Evolutionary conservation across 805 yeast species (phyloP).

Genomic region (Cyberlindnera misumaiensis): DNA sequence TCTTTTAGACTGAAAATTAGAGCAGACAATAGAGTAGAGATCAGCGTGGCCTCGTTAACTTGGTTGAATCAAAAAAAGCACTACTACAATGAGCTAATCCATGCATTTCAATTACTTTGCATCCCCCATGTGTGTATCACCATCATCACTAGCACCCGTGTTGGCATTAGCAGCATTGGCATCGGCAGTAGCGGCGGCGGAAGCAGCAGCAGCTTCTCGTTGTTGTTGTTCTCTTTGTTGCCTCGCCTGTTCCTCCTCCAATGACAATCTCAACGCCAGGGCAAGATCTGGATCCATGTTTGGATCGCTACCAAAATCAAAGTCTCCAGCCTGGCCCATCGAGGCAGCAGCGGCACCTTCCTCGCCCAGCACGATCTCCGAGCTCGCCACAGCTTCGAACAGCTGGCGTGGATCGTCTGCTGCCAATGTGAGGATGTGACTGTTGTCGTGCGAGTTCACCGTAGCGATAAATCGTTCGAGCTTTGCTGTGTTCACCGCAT

Average conservation of each 20-base stretch:
- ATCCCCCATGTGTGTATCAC: conserved; percentile 4
- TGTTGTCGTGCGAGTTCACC: conserved; percentile 66
- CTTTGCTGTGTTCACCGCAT: conserved; percentile 63
- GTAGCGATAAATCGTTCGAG: conserved; percentile 71
- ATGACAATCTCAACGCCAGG: conserved; percentile 84
- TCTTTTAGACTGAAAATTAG: too few relatives aligned
- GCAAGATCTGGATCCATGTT: conserved; percentile 96
- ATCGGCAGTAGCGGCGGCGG: conserved; percentile 11
- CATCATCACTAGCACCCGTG: conserved; percentile 1
- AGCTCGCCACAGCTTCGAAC: conserved; percentile 72
- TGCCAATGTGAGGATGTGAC: conserved; percentile 79
- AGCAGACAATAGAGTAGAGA: not conserved
- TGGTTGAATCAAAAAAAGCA: too few relatives aligned
- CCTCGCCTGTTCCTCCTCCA: conserved; percentile 91
- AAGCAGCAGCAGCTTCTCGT: conserved; percentile 5
- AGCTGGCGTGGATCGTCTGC: conserved; percentile 78
- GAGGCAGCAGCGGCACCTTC: conserved; percentile 41
- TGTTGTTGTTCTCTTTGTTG: conserved; percentile 57
- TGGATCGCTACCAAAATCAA: conserved; percentile 75
- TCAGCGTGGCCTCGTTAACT: too few relatives aligned
- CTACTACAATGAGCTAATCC: too few relatives aligned
- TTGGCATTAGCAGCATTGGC: conserved; percentile 8
- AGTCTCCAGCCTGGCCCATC: conserved; percentile 42
- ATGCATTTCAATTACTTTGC: conserved; percentile 1
- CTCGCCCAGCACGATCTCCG: conserved; percentile 66